phyloP scores from a whole-genome alignment of 2,329 filamentous ascomycete genomes.

The Furcasterigmium furcatum region DNA sequence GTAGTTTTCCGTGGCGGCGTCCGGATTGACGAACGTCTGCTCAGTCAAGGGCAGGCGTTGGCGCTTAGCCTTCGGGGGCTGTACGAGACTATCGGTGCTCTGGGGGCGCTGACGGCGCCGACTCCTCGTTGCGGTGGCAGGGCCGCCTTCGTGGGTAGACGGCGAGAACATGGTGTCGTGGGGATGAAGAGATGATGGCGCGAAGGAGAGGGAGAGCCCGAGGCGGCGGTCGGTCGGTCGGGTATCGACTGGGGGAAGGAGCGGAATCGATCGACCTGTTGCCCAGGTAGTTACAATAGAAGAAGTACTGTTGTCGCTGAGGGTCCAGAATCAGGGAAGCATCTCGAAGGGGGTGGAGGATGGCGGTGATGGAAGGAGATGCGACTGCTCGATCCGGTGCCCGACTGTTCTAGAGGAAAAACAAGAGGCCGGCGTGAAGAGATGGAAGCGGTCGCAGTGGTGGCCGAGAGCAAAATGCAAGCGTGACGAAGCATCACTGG shows the following conservation, averaged over 20 bases:
- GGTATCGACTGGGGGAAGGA: background rate
- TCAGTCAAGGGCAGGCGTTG: slow-evolving; percentile 56
- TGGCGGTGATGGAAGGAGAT: slow-evolving; percentile 7
- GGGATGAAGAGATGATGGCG: background rate
- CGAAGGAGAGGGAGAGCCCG: background rate
- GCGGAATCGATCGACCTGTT: background rate
- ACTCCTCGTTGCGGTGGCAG: slow-evolving; percentile 55
- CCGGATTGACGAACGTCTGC: slow-evolving; percentile 52
- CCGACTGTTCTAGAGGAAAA: background rate
- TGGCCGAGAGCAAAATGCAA: slow-evolving; percentile 8
- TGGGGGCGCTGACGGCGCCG: slow-evolving; percentile 59
- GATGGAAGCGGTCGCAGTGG: background rate
- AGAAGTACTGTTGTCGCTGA: too few relatives aligned
- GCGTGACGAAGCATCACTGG: slow-evolving; percentile 18
- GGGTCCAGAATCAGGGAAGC: slow-evolving; percentile 11
- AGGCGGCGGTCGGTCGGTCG: background rate
- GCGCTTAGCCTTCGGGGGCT: slow-evolving; percentile 62
- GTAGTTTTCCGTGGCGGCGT: slow-evolving; percentile 47
- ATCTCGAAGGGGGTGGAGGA: slow-evolving; percentile 9
- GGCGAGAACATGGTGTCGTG: slow-evolving; percentile 56
- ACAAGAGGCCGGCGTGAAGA: background rate
- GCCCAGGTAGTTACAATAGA: too few relatives aligned
- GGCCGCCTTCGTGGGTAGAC: slow-evolving; percentile 45
- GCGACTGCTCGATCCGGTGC: slow-evolving; percentile 5
- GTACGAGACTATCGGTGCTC: slow-evolving; percentile 49